These are phyloP conservation scores for Neonectria hederae DNA, from an alignment of 2,329 filamentous ascomycete genomes.

Conservation along the genomic window DNA sequence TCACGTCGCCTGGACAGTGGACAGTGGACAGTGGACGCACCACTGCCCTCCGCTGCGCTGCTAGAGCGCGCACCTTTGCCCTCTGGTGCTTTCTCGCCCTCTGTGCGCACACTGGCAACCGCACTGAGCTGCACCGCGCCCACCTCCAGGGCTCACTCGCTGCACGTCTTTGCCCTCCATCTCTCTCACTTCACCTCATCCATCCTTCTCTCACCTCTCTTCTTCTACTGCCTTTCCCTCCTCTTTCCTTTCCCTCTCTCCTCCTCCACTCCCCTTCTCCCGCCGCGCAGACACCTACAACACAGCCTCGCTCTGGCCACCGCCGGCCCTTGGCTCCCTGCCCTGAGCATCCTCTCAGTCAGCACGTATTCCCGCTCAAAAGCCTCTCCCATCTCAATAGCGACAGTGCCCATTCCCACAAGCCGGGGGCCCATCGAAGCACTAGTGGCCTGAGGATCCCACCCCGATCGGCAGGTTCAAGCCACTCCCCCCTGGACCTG, in stretches of 20 bases:
- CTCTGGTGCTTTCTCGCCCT: neutral
- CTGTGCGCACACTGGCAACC: slow-evolving; percentile 4
- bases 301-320: slow-evolving; percentile 12
- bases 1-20: neutral
- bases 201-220: slow-evolving; percentile 34
- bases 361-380: neutral
- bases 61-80: neutral
- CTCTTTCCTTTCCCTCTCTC: slow-evolving; percentile 21
- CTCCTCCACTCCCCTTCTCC: slow-evolving; percentile 16
- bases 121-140: slow-evolving; percentile 10
- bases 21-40: neutral
- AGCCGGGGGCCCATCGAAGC: slow-evolving; percentile 38
- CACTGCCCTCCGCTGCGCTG: neutral
- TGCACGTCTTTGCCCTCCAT: slow-evolving; percentile 22
- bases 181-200: slow-evolving; percentile 36
- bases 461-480: slow-evolving; percentile 49
- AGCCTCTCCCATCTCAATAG: slow-evolving; percentile 13
- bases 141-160: slow-evolving; percentile 18
- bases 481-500: slow-evolving; percentile 43
- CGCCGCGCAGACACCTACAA: slow-evolving; percentile 13
- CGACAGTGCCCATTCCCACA: slow-evolving; percentile 31
- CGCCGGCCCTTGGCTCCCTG: neutral
- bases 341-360: slow-evolving; percentile 1
- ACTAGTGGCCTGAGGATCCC: slow-evolving; percentile 47
- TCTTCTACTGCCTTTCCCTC: slow-evolving; percentile 27